Conservation (phyloP, 139 green algal genomes). For the Chlamydomonas incerta region DNA sequence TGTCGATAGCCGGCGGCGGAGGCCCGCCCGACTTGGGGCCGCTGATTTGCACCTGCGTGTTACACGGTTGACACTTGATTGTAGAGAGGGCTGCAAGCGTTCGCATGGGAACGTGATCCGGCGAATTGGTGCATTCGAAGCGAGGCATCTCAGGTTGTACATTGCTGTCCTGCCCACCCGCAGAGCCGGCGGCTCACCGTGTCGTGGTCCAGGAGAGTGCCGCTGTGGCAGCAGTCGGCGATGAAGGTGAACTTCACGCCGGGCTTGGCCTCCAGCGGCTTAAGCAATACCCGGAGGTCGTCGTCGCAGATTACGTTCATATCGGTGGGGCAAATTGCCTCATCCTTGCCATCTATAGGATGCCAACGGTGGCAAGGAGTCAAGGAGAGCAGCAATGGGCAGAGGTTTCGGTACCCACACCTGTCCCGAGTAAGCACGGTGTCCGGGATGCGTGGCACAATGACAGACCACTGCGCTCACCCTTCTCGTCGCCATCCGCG, state of each 20-base stretch:
- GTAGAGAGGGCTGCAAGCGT: no score
- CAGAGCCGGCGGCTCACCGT: no score
- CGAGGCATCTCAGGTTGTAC: no score
- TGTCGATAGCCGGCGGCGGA: constrained; percentile 11
- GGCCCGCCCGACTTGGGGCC: constrained; percentile 55
- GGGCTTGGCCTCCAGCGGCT: constrained; percentile 37
- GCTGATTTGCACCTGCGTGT: constrained; percentile 51
- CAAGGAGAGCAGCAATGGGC: neutral
- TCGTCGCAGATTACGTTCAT: constrained; percentile 67
- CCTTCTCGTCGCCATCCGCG: constrained; percentile 18
- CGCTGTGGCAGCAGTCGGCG: constrained; percentile 79
- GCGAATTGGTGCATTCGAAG: no score
- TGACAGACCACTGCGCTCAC: neutral
- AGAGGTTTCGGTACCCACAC: no score
- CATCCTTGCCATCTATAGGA: constrained; percentile 68
- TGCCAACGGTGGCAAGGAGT: no score
- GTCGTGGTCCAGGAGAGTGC: constrained; percentile 70
- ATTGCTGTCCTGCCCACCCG: no score
- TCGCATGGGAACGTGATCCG: no score
- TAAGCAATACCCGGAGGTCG: constrained; percentile 49
- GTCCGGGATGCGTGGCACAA: neutral
- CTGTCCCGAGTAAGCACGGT: neutral
- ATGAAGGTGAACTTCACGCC: constrained; percentile 77
- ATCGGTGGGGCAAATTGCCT: constrained; percentile 70
- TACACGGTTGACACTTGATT: no score